A percentile compares a stretch with the other conserved stretches of the same genome.
Conservation (phyloP, 768 basidiomycete genomes). For the Psilocybe tampanensis region DNA sequence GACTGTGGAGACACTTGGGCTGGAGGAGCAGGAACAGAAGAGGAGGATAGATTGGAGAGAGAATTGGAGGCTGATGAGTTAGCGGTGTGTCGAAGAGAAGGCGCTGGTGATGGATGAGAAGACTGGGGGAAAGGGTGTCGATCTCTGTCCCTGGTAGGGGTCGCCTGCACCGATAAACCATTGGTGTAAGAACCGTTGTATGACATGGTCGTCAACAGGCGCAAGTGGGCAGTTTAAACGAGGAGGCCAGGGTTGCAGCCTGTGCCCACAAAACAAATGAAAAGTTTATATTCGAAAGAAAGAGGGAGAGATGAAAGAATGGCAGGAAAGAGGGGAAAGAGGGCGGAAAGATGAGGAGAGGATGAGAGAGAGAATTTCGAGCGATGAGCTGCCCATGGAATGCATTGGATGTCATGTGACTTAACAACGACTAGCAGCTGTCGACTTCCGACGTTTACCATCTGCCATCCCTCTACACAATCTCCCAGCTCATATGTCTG, state of each 20-base stretch:
- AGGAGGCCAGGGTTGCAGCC: neutral
- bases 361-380: neutral
- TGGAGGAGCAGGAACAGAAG: conserved; percentile 33
- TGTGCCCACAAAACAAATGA: neutral
- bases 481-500: neutral
- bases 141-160: conserved; percentile 35
- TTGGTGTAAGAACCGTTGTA: conserved; percentile 12
- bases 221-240: neutral
- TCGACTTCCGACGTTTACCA: neutral
- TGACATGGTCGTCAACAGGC: conserved; percentile 8
- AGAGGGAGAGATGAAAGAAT: neutral
- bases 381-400: neutral
- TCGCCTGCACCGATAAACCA: conserved; percentile 16
- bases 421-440: conserved; percentile 2
- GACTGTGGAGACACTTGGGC: conserved; percentile 38
- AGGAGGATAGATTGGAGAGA: conserved; percentile 27
- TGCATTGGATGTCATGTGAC: conserved; percentile 14
- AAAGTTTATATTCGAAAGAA: neutral
- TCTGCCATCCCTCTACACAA: neutral
- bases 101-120: conserved; percentile 35
- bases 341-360: neutral
- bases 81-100: conserved; percentile 26
- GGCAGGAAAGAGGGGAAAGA: neutral
- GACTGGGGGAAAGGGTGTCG: conserved; percentile 38
- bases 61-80: conserved; percentile 28